A percentile compares a stretch with the other conserved stretches of the same genome.
These are phyloP conservation scores for Arthrobotrys sphaeroides DNA, from an alignment of 2,329 filamentous ascomycete genomes.

Conservation along the genomic window DNA sequence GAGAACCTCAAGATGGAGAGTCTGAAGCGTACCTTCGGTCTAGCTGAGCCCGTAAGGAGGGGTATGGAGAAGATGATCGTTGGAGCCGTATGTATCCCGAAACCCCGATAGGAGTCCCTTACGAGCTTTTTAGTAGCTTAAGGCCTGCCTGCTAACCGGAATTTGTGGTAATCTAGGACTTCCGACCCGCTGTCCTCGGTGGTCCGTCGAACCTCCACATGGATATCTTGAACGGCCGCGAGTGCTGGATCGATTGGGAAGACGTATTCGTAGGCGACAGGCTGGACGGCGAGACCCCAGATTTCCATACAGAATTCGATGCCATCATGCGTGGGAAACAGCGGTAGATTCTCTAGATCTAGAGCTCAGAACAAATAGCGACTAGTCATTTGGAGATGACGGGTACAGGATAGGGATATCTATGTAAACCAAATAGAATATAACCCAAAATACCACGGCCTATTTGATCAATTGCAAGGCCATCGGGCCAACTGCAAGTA, in stretches of 20 bases:
- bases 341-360: slow-evolving; percentile 54
- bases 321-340: slow-evolving; percentile 80
- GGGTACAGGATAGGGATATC: background rate
- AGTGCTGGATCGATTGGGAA: slow-evolving; percentile 86
- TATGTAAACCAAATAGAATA: background rate
- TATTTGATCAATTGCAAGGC: too few relatives aligned
- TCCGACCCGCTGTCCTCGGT: slow-evolving; percentile 68
- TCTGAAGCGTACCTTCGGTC: slow-evolving; percentile 85
- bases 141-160: background rate
- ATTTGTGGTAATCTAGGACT: slow-evolving; percentile 73
- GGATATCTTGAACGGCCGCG: slow-evolving; percentile 84
- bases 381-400: background rate
- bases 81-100: slow-evolving; percentile 52
- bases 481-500: too few relatives aligned
- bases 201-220: slow-evolving; percentile 76
- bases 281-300: slow-evolving; percentile 74
- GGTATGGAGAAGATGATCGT: slow-evolving; percentile 96
- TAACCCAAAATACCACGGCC: background rate
- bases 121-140: background rate
- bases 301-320: slow-evolving; percentile 94
- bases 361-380: background rate
- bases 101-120: background rate
- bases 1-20: slow-evolving; percentile 86
- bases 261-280: slow-evolving; percentile 84
- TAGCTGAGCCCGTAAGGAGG: slow-evolving; percentile 89